Evolutionary conservation across 768 basidiomycete genomes (phyloP).

Genomic region (Hericium erinaceus): DNA sequence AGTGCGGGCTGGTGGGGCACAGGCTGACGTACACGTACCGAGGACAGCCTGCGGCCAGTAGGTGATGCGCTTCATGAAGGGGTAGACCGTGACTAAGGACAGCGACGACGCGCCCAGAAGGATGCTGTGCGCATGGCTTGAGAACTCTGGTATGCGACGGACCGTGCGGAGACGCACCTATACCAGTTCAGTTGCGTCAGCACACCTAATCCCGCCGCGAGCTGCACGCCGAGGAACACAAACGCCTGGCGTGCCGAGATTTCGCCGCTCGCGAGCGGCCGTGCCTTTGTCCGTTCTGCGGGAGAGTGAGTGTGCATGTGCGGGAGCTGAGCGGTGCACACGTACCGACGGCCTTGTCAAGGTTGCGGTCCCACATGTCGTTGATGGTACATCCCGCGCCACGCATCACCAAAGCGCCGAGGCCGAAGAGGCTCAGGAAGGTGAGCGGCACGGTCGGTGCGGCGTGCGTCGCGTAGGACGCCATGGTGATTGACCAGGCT

Average conservation of each 20-base stretch:
- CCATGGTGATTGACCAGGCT: conserved; percentile 99
- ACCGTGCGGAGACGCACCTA: conserved; percentile 43
- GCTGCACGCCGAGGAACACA: conserved; percentile 72
- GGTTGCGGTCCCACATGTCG: conserved; percentile 93
- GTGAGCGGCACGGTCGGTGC: conserved; percentile 62
- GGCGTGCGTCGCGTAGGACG: conserved; percentile 66
- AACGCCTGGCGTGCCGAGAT: conserved; percentile 68
- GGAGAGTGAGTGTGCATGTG: neutral
- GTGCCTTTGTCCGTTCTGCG: conserved; percentile 73
- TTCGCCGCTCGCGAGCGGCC: conserved; percentile 82
- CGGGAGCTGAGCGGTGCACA: conserved; percentile 1
- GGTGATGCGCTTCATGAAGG: conserved; percentile 94
- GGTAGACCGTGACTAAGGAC: conserved; percentile 81
- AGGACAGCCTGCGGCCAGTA: conserved; percentile 96
- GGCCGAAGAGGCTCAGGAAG: conserved; percentile 76
- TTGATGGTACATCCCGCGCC: conserved; percentile 98
- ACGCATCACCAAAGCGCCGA: conserved; percentile 91
- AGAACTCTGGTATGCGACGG: neutral
- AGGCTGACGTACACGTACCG: conserved; percentile 37
- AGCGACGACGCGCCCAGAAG: conserved; percentile 87
- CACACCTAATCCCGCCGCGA: conserved; percentile 75
- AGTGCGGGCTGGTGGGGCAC: neutral
- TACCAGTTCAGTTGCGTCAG: conserved; percentile 91
- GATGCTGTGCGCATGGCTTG: conserved; percentile 45
- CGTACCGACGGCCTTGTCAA: conserved; percentile 88